Evolutionary conservation across 148 eudicot species (phyloP), one percentile per base, ranked within the genome.

Genomic region (Pharnaceum exiguum): DNA sequence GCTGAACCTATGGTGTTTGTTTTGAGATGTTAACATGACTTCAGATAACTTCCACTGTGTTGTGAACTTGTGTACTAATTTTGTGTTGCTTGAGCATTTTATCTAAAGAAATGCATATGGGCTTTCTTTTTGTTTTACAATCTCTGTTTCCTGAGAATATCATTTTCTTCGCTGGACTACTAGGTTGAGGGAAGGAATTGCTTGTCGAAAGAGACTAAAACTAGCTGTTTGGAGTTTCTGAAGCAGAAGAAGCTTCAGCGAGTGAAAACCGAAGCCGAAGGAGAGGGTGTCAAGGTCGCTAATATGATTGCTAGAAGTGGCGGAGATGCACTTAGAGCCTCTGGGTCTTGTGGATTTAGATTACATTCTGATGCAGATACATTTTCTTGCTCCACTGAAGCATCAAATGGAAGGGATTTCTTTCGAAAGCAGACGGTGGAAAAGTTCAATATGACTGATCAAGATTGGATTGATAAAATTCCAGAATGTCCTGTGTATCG

Each of bases 101-200:
- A n/a, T n/a, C n/a, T n/a, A n/a, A n/a, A n/a, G n/a, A n/a, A n/a
- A n/a, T n/a, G n/a, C n/a, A n/a, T n/a, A n/a, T n/a, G n/a, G n/a
- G n/a, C n/a, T n/a, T 23, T 6, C 21, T 12, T 16, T 26, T 48
- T 47, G 22, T 35, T 32, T 28, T 27, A 29, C 7, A n/a, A 28
- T 44, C n/a, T 60, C 12, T 35, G 38, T 5, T 23, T 5, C 8
- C 18, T 55, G 7, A 11, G 30, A 24, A 26, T 29, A 9, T 44
- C 12, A 37, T 60, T 19, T 15, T 35, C 35, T 40, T 66, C 27
- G 43, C 47, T 38, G 47, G 22, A 19, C 3, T 75, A 57, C 10
- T 65, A 91, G 98, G 98, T 91, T 85, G 94, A 91, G 74, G 90
- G 98, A 74, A 75, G 79, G 80, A 76, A 49, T 60, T 69, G 78